phyloP scores from a whole-genome alignment of 164 flowering plant species.

The Magnolia changhungtana region DNA sequence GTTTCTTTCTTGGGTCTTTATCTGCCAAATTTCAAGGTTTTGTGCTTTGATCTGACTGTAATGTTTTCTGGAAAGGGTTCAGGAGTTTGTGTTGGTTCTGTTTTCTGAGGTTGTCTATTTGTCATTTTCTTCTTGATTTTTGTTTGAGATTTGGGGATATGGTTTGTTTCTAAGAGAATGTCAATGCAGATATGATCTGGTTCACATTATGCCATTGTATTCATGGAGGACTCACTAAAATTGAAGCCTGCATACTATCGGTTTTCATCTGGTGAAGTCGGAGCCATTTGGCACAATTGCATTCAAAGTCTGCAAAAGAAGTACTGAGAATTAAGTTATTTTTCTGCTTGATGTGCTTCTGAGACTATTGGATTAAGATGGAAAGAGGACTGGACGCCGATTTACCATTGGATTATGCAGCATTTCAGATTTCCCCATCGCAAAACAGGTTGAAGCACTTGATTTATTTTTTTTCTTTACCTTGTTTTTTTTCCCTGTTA shows the following conservation, averaged over 20 bases:
- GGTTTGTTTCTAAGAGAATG: not conserved
- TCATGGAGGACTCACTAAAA: not conserved
- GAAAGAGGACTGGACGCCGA: conserved; percentile 36
- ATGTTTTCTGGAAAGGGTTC: not conserved
- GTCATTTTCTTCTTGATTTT: not conserved
- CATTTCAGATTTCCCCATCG: conserved; percentile 42
- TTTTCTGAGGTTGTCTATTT: not conserved
- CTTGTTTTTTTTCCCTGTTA: not conserved
- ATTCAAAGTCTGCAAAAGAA: not conserved
- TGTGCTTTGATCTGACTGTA: not conserved
- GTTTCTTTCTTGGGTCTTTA: not conserved
- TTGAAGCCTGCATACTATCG: not conserved
- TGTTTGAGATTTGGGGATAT: not conserved
- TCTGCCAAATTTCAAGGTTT: not conserved
- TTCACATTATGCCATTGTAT: not conserved
- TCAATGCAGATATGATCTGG: conserved; percentile 7
- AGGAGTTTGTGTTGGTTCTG: not conserved
- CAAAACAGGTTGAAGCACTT: conserved; percentile 44
- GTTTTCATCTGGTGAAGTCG: not conserved
- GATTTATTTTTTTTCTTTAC: not conserved
- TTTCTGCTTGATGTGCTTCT: conserved; percentile 14
- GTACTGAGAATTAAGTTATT: too few species aligned
- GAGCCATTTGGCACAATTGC: too few species aligned
- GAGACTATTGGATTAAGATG: conserved; percentile 29
- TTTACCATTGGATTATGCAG: conserved; percentile 46